phyloP scores from a whole-genome alignment of 257 asterid species.

The Salvia hispanica region DNA sequence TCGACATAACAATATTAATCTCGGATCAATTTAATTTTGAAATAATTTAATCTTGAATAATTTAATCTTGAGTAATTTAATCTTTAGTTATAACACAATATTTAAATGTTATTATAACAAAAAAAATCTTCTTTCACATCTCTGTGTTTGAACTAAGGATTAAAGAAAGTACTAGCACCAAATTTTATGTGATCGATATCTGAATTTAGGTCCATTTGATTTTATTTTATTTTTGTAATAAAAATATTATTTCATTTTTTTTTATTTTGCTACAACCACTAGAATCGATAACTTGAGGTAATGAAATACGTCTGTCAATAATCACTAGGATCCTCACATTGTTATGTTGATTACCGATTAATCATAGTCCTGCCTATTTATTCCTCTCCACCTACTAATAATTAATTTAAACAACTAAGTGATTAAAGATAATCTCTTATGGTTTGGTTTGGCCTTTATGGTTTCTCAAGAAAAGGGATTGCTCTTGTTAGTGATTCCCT shows the following conservation, averaged over 20 bases:
- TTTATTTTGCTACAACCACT: neutral
- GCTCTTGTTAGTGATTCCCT: too few species aligned
- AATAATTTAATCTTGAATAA: too few species aligned
- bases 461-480: too few species aligned
- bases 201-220: neutral
- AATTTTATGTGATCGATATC: neutral
- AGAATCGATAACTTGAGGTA: neutral
- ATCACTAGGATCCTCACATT: neutral
- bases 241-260: neutral
- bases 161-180: neutral
- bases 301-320: neutral
- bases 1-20: too few species aligned
- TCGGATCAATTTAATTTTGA: too few species aligned
- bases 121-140: too few species aligned
- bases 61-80: too few species aligned
- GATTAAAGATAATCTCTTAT: neutral
- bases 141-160: too few species aligned
- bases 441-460: too few species aligned
- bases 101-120: too few species aligned
- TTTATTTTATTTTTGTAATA: neutral
- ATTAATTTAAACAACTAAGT: slow-evolving; percentile 9
- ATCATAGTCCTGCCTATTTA: neutral
- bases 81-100: too few species aligned
- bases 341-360: slow-evolving; percentile 4
- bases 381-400: neutral